Evolutionary conservation across 352 stramenopile species (phyloP), one percentile per base, ranked within the genome.

Genomic region (Phytophthora pistaciae): DNA sequence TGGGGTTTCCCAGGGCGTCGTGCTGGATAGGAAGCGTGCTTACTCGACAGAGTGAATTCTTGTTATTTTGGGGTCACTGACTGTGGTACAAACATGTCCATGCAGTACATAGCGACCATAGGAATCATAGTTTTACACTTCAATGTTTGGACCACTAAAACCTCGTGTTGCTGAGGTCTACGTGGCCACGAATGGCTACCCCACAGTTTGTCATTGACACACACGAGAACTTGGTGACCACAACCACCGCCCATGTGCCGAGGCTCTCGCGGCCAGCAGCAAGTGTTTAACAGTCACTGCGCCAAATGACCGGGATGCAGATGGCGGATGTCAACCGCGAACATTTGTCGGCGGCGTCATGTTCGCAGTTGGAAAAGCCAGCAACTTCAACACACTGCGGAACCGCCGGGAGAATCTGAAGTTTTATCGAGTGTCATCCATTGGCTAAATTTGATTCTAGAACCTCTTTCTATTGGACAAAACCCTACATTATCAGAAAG

Each of bases 281-380:
- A 44, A n/a, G 11, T 13, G 38, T 44, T 44, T 44, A 44, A 44
- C 36, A 42, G 36, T 16, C 36, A 42, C 14, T 33, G 29, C 29
- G 10, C 11, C 36, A 18, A 11, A 42, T 42, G 36, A 18, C 36
- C 3, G 36, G 8, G 8, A 40, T 40, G 5, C 33, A 40, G 33
- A 50, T 21, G 42, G n/a, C 8, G 21, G 44, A 44, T 42, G 25
- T 44, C 21, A 66, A 75, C 59, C 67, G 25, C 48, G 50, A 67
- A 78, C 27, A 10, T 73, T 86, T 65, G 83, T 92, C 84, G 81
- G 6, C 81, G 44, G 55, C 77, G 84, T 92, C 84, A 92, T 68
- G 61, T 76, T 70, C 59, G 50, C 27, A 83, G 60, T 80, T 87
- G 70, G 60, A 33, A 46, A 8, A 2, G 11, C 11, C 36, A 6